Percentiles rank a stretch among this genome's conserved stretches.
phyloP scores from a whole-genome alignment of 192 early-diverging fungal species.

The Rhizophagus prolifer region DNA sequence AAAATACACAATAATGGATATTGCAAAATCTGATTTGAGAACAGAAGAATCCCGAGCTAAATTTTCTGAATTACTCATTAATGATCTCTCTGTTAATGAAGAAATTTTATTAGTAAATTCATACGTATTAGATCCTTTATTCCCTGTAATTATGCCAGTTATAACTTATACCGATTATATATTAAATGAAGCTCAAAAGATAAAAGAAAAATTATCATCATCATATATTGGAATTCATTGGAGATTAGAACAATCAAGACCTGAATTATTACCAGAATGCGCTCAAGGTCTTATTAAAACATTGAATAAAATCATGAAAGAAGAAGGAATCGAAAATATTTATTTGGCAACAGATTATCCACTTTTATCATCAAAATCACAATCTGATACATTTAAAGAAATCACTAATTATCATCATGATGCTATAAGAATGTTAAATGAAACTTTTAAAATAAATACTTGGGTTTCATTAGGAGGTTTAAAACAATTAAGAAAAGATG shows the following conservation, averaged over 20 bases:
- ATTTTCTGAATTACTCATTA: too few species aligned
- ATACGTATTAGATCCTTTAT: too few species aligned
- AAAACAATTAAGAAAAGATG: neutral
- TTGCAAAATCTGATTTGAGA: too few species aligned
- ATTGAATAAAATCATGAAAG: neutral
- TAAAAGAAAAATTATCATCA: neutral
- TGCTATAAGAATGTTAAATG: neutral
- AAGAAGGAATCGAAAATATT: neutral
- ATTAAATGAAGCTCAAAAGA: neutral
- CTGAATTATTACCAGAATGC: constrained; percentile 9
- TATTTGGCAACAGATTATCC: constrained; percentile 24
- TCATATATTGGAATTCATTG: constrained; percentile 15
- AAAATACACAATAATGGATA: too few species aligned
- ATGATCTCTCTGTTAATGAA: too few species aligned
- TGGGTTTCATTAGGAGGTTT: neutral
- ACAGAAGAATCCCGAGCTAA: too few species aligned
- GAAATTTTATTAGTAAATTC: too few species aligned
- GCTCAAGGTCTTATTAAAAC: neutral
- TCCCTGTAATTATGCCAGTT: neutral
- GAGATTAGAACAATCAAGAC: neutral
- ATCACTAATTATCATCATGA: constrained; percentile 10
- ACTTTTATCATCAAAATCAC: too few species aligned
- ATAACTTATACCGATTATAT: neutral
- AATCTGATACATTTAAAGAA: neutral
- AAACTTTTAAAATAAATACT: neutral